Conservation (phyloP, 441 rosid species). For the Oxalis stricta region DNA sequence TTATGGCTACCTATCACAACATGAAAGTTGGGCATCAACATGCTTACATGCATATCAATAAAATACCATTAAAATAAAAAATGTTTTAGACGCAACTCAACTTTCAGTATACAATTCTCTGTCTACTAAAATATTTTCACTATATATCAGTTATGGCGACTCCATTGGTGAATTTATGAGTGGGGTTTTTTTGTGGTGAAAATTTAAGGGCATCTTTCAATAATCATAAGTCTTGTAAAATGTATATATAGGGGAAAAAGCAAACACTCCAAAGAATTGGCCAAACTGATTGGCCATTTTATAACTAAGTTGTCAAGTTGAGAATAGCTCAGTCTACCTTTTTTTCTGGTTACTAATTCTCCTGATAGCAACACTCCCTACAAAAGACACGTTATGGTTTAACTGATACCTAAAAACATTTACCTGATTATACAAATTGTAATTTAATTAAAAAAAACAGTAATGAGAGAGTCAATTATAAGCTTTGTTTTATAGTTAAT, state of each 20-base stretch:
- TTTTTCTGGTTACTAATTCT: background rate
- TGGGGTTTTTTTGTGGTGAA: background rate
- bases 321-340: background rate
- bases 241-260: background rate
- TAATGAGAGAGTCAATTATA: no score
- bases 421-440: no score
- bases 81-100: background rate
- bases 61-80: background rate
- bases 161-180: background rate
- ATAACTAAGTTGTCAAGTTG: background rate
- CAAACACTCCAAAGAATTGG: no score
- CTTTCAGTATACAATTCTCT: no score
- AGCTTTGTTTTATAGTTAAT: no score
- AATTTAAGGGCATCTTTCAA: background rate
- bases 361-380: background rate
- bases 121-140: no score
- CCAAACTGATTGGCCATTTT: background rate
- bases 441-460: background rate
- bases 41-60: background rate
- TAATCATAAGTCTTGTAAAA: no score
- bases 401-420: no score
- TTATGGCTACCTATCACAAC: slow-evolving; percentile 1
- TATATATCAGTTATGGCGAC: no score
- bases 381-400: background rate
- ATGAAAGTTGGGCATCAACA: slow-evolving; percentile 6